Conservation (phyloP, 495 filamentous ascomycete species). For the Darksidea phi region DNA sequence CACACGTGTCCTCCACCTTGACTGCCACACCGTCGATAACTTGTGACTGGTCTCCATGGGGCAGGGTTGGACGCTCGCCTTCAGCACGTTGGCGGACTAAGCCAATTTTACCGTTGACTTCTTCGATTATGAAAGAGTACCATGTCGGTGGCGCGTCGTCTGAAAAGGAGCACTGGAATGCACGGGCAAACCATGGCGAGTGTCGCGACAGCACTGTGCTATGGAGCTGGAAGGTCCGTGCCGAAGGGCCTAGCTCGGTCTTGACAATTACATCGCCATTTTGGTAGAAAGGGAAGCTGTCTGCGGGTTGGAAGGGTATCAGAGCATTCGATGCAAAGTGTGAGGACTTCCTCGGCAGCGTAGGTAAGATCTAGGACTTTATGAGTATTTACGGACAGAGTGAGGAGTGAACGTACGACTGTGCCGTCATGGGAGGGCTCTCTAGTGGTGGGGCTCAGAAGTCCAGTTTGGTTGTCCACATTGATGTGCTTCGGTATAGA, state of each 20-base stretch:
- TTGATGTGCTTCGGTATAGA: too few relatives aligned
- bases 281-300: constrained; percentile 10
- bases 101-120: not conserved
- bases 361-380: not conserved
- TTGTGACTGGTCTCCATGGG: not conserved
- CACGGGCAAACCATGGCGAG: constrained; percentile 2
- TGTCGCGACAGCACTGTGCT: constrained; percentile 6
- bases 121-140: not conserved
- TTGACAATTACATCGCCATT: constrained; percentile 13
- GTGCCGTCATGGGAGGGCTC: not conserved
- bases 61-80: not conserved
- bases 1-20: constrained; percentile 2
- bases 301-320: not conserved
- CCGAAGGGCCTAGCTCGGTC: not conserved
- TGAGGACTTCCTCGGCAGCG: not conserved
- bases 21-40: not conserved
- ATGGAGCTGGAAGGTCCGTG: constrained; percentile 14
- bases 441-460: not conserved
- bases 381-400: not conserved
- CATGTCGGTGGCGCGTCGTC: not conserved
- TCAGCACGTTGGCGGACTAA: not conserved
- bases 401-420: not conserved
- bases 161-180: not conserved
- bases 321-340: not conserved
- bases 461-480: too few relatives aligned